These are phyloP conservation scores for Boletellus ananiceps DNA, from an alignment of 768 basidiomycete genomes.

Conservation along the genomic window DNA sequence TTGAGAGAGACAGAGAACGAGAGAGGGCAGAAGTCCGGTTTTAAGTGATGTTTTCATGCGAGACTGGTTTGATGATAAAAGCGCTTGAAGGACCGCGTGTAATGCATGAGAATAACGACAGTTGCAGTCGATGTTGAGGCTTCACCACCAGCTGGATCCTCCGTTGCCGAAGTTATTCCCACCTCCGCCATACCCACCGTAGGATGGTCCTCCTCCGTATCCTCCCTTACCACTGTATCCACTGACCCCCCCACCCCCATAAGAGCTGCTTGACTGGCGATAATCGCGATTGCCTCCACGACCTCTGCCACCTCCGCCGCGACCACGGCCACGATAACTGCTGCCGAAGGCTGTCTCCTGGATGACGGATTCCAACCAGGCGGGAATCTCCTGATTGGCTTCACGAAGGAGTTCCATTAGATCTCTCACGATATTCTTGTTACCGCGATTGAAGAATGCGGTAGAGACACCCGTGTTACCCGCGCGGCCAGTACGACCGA, in stretches of 20 bases:
- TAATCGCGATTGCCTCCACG: constrained; percentile 37
- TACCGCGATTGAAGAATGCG: constrained; percentile 93
- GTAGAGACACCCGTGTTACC: constrained; percentile 96
- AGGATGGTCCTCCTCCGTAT: constrained; percentile 36
- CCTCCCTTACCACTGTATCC: constrained; percentile 36
- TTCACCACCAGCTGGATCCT: constrained; percentile 46
- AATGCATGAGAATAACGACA: constrained; percentile 5
- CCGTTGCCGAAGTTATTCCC: constrained; percentile 30
- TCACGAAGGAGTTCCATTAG: constrained; percentile 91
- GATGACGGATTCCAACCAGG: constrained; percentile 84
- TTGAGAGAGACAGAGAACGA: constrained; percentile 30
- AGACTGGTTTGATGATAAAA: constrained; percentile 15
- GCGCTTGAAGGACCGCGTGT: constrained; percentile 10
- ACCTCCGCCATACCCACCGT: constrained; percentile 27
- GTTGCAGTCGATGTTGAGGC: constrained; percentile 9
- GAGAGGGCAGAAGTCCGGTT: constrained; percentile 13
- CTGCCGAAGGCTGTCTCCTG: constrained; percentile 75
- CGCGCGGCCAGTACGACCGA: constrained; percentile 97
- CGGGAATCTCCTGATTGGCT: constrained; percentile 92
- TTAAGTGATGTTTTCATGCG: constrained; percentile 25
- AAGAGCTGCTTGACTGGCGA: constrained; percentile 25
- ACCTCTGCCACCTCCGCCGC: constrained; percentile 38
- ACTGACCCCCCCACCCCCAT: constrained; percentile 31
- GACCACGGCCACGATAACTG: constrained; percentile 52
- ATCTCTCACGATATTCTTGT: constrained; percentile 88